These are phyloP conservation scores for Plectosphaerella sp. DNA, from an alignment of 2,329 filamentous ascomycete genomes.

Conservation along the genomic window DNA sequence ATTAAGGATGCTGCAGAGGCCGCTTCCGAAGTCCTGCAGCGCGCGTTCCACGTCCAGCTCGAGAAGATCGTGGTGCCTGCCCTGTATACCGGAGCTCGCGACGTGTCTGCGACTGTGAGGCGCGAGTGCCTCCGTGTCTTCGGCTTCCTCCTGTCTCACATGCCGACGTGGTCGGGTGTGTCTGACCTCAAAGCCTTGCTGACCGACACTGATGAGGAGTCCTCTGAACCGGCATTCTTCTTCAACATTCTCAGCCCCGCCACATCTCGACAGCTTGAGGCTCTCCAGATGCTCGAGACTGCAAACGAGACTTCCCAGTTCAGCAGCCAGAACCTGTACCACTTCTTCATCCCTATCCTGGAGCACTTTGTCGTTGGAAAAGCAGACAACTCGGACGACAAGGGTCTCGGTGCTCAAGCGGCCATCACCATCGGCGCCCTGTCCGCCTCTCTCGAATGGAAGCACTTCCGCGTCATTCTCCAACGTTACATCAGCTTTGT, in stretches of 20 bases:
- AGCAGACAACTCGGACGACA: constrained; percentile 68
- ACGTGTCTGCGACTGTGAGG: constrained; percentile 78
- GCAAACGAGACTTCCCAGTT: constrained; percentile 63
- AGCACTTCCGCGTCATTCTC: constrained; percentile 80
- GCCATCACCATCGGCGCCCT: constrained; percentile 75
- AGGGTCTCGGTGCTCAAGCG: constrained; percentile 82
- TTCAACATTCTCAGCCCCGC: constrained; percentile 89
- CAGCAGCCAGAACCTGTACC: constrained; percentile 71
- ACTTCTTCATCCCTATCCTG: constrained; percentile 84
- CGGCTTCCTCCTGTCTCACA: constrained; percentile 68
- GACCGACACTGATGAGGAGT: constrained; percentile 57
- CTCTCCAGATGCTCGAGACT: constrained; percentile 69
- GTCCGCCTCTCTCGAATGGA: constrained; percentile 78
- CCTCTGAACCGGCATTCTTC: constrained; percentile 71
- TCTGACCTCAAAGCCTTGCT: constrained; percentile 71
- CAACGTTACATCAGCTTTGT: constrained; percentile 81
- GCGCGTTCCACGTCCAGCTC: constrained; percentile 54
- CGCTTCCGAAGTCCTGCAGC: constrained; percentile 33
- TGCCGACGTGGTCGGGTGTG: constrained; percentile 66
- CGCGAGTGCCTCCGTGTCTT: constrained; percentile 77
- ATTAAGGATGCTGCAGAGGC: constrained; percentile 53
- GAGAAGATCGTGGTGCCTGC: constrained; percentile 66
- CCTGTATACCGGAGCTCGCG: constrained; percentile 70
- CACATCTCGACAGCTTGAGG: constrained; percentile 77
- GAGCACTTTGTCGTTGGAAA: constrained; percentile 92